These are phyloP conservation scores for Lophiotrema nucula DNA, from an alignment of 495 filamentous ascomycete genomes.

Conservation along the genomic window DNA sequence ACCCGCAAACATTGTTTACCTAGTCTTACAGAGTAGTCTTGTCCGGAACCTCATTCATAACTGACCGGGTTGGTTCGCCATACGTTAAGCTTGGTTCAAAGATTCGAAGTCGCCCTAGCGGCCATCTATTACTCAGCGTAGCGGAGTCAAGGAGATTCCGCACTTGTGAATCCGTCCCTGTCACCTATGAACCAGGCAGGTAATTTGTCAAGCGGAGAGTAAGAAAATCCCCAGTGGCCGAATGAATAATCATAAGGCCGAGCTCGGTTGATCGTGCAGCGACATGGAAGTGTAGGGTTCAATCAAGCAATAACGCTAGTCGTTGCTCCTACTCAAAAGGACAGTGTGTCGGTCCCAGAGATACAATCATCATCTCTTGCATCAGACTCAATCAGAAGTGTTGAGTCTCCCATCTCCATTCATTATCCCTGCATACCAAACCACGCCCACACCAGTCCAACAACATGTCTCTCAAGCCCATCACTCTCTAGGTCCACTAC, in stretches of 20 bases:
- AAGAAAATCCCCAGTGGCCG: no score
- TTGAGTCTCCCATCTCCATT: slow-evolving; percentile 1
- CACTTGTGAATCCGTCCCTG: no score
- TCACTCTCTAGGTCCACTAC: slow-evolving; percentile 45
- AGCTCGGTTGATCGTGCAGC: not conserved
- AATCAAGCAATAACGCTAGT: not conserved
- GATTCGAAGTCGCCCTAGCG: no score
- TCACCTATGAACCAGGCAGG: no score
- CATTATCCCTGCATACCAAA: not conserved
- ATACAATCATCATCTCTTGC: slow-evolving; percentile 1
- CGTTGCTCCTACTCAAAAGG: not conserved
- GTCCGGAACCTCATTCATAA: no score
- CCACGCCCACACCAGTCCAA: not conserved
- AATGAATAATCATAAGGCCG: not conserved
- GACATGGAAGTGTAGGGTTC: not conserved
- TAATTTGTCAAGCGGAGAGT: no score
- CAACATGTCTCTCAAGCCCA: slow-evolving; percentile 48
- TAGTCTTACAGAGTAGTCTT: no score
- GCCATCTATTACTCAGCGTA: no score
- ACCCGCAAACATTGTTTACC: no score
- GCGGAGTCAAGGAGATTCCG: no score
- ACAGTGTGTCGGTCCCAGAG: not conserved
- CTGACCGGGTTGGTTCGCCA: no score
- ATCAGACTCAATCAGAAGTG: not conserved
- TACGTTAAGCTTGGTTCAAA: no score